These are phyloP conservation scores for Botrytis galanthina DNA, from an alignment of 2,329 filamentous ascomycete species.

Conservation along the genomic window DNA sequence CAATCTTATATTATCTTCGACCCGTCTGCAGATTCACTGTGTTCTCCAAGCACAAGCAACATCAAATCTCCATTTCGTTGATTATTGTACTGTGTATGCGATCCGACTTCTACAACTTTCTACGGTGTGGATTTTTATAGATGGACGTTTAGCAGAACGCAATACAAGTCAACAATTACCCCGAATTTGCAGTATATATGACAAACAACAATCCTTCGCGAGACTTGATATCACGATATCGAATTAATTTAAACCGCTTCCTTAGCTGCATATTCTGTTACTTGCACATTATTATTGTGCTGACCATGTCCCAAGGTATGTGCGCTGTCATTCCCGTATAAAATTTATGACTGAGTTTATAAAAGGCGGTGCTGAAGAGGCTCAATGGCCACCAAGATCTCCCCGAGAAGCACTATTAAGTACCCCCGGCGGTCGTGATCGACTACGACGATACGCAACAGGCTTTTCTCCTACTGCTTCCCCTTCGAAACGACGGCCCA, in stretches of 20 bases:
- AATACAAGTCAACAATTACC: background rate
- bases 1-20: background rate
- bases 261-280: slow-evolving; percentile 8
- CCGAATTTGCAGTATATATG: background rate
- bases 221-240: background rate
- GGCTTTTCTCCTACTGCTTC: slow-evolving; percentile 68
- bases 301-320: slow-evolving; percentile 21
- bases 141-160: background rate
- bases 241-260: background rate
- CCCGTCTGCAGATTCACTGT: background rate
- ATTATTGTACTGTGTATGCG: background rate
- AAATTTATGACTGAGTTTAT: slow-evolving; percentile 5
- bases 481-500: slow-evolving; percentile 52
- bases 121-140: background rate
- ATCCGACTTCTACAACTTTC: background rate
- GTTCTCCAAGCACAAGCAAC: slow-evolving; percentile 6
- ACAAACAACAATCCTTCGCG: slow-evolving; percentile 9
- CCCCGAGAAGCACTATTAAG: slow-evolving; percentile 62
- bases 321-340: slow-evolving; percentile 1
- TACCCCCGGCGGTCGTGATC: slow-evolving; percentile 76
- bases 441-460: slow-evolving; percentile 65
- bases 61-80: background rate
- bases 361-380: slow-evolving; percentile 19
- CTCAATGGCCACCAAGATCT: slow-evolving; percentile 63
- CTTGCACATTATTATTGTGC: slow-evolving; percentile 9